Evolutionary conservation across 2,329 filamentous ascomycete species (phyloP).

Genomic region (Aspergillus terreus): DNA sequence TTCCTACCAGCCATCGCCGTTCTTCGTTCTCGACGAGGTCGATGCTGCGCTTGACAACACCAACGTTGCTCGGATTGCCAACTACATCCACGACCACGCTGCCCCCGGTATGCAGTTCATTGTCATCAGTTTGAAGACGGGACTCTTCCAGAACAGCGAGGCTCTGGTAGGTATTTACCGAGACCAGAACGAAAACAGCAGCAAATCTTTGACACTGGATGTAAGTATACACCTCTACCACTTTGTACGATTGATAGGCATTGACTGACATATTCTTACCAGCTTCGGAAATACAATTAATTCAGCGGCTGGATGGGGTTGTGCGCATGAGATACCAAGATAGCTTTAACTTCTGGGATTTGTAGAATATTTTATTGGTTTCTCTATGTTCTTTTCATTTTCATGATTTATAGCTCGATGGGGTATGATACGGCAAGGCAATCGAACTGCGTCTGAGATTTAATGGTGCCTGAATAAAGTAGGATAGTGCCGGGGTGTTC

Average conservation of each 20-base stretch:
- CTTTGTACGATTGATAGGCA: background rate
- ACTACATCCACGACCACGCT: conserved; percentile 91
- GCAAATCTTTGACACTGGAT: conserved; percentile 87
- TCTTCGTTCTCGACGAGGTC: conserved; percentile 97
- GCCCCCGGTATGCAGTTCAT: conserved; percentile 99
- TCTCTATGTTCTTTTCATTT: background rate
- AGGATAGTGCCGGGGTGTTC: too few relatives aligned
- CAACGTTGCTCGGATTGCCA: conserved; percentile 92
- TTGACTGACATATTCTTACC: conserved; percentile 10
- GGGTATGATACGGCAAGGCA: background rate
- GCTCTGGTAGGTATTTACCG: conserved; percentile 92
- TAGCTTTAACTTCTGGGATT: conserved; percentile 2
- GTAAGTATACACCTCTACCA: conserved; percentile 56
- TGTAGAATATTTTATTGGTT: conserved; percentile 10
- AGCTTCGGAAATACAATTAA: conserved; percentile 37
- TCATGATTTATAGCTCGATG: conserved; percentile 2
- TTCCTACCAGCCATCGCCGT: conserved; percentile 90
- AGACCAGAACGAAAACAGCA: conserved; percentile 90
- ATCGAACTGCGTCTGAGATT: background rate
- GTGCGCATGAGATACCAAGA: background rate
- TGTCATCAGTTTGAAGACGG: conserved; percentile 93
- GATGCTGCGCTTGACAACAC: conserved; percentile 97
- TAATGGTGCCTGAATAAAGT: background rate
- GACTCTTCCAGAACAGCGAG: conserved; percentile 93
- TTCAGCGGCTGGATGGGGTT: background rate